A percentile compares a stretch with the other conserved stretches of the same genome.
Evolutionary conservation across 176 grass and related monocot species (phyloP).

Genomic region (Elymus sibiricus): DNA sequence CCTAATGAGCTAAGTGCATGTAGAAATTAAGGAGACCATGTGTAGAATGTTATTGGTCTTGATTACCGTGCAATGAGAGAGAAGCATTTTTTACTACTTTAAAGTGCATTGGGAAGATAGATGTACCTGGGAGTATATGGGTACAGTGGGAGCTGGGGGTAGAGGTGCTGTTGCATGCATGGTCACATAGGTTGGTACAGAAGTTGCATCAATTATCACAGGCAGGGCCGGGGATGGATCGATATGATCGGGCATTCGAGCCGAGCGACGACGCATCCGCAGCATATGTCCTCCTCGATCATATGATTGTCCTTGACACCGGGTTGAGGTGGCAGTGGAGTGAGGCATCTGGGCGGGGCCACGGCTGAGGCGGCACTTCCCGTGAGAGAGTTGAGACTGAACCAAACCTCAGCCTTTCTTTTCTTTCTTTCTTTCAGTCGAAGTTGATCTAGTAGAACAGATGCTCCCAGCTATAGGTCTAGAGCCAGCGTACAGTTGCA

Average conservation of each 20-base stretch:
- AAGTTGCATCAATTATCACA: conserved; percentile 1
- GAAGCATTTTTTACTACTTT: too few relatives aligned
- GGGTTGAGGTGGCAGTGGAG: conserved; percentile 7
- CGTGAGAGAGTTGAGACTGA: conserved; percentile 30
- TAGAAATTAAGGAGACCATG: too few relatives aligned
- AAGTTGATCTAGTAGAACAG: background rate
- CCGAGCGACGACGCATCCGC: too few relatives aligned
- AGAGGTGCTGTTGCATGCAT: background rate
- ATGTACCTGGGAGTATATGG: too few relatives aligned
- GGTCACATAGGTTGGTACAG: background rate
- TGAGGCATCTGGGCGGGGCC: conserved; percentile 22
- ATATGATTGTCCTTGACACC: conserved; percentile 6
- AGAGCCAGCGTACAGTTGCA: background rate
- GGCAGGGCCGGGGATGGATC: background rate
- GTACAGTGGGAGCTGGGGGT: background rate
- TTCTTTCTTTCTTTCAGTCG: background rate
- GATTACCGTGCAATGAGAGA: too few relatives aligned
- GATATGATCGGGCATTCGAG: background rate
- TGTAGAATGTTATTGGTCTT: too few relatives aligned
- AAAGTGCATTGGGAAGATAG: too few relatives aligned
- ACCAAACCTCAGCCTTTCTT: background rate
- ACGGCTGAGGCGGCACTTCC: conserved; percentile 19
- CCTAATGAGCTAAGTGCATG: too few relatives aligned
- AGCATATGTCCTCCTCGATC: background rate
- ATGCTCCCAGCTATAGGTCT: background rate